Conservation (phyloP, 306 rosid species). For the Begonia masoniana region DNA sequence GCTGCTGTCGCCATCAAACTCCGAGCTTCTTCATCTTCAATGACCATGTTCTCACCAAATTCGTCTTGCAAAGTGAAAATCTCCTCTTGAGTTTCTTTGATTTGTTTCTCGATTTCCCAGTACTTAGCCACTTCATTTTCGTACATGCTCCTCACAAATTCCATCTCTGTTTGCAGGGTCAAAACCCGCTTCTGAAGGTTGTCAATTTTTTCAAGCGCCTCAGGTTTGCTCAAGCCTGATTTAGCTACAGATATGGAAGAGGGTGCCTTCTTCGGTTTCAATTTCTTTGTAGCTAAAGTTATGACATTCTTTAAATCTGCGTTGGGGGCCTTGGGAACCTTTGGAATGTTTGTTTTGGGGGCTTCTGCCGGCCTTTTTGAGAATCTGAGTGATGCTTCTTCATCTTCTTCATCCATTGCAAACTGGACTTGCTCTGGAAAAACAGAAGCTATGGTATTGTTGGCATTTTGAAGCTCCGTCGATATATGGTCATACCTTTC, state of each 20-base stretch:
- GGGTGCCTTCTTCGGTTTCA: slow-evolving; percentile 23
- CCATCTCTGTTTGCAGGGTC: slow-evolving; percentile 78
- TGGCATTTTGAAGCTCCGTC: slow-evolving; percentile 91
- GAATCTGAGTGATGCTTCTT: slow-evolving; percentile 26
- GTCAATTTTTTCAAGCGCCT: slow-evolving; percentile 62
- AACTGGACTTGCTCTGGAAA: slow-evolving; percentile 84
- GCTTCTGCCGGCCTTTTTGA: slow-evolving; percentile 29
- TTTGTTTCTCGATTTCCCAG: slow-evolving; percentile 63
- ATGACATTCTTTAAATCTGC: slow-evolving; percentile 38
- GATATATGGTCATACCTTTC: slow-evolving; percentile 93
- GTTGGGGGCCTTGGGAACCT: slow-evolving; percentile 47
- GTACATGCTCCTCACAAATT: slow-evolving; percentile 71
- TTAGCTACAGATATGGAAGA: slow-evolving; percentile 17
- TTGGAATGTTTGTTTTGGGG: slow-evolving; percentile 32
- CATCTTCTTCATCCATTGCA: slow-evolving; percentile 81
- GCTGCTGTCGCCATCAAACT: slow-evolving; percentile 80
- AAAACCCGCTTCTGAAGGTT: slow-evolving; percentile 72
- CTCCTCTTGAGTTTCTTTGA: slow-evolving; percentile 57
- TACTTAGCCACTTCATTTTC: slow-evolving; percentile 47
- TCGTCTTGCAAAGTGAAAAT: slow-evolving; percentile 73
- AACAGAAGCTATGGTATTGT: slow-evolving; percentile 79
- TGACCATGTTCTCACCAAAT: slow-evolving; percentile 59
- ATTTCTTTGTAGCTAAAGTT: slow-evolving; percentile 32
- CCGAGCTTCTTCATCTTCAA: slow-evolving; percentile 80
- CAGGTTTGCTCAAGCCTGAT: slow-evolving; percentile 68